Percentiles rank a stretch among this genome's conserved stretches.
phyloP scores from a whole-genome alignment of 306 rosid genomes.

The Citrullus colocynthis region DNA sequence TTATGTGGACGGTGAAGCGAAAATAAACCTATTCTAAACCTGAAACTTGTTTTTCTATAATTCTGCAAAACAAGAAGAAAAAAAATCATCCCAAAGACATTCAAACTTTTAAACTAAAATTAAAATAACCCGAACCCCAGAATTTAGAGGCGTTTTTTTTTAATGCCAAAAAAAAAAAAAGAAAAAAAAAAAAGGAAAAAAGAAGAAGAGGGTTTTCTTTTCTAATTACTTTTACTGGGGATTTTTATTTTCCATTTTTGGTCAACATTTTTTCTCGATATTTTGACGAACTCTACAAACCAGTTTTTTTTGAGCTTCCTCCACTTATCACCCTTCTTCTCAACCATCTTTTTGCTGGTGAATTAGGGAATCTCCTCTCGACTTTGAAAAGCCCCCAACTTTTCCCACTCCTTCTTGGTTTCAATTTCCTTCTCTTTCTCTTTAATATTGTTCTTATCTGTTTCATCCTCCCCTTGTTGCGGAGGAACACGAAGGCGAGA shows the following conservation, averaged over 20 bases:
- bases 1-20: no score
- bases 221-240: background rate
- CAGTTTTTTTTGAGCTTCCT: background rate
- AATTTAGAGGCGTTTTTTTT: background rate
- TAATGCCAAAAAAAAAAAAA: no score
- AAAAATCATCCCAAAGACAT: background rate
- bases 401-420: background rate
- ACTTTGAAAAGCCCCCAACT: background rate
- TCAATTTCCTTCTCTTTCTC: background rate
- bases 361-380: background rate
- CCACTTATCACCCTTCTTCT: constrained; percentile 4
- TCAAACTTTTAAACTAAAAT: background rate
- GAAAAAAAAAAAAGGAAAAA: no score
- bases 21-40: no score
- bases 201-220: background rate
- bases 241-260: background rate
- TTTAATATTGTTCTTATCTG: background rate
- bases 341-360: background rate
- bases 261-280: constrained; percentile 10
- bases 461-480: background rate
- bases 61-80: no score
- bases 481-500: background rate
- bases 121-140: background rate
- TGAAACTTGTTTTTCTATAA: no score
- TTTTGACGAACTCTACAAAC: constrained; percentile 1